These are phyloP conservation scores for Beta corolliflora DNA, from an alignment of 179 eudicot species.

Conservation along the genomic window DNA sequence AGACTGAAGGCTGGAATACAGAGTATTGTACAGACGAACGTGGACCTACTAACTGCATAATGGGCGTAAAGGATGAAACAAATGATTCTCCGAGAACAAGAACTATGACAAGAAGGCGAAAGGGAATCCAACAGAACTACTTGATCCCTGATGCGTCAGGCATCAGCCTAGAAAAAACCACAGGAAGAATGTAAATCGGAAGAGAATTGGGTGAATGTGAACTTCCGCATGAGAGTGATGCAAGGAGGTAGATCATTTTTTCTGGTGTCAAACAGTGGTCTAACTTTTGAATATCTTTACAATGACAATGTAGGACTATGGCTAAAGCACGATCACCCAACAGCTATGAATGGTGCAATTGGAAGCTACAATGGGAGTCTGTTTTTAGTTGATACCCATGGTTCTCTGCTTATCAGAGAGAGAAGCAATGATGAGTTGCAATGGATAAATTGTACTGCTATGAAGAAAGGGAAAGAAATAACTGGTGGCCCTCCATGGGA, in stretches of 20 bases:
- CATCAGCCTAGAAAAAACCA: slow-evolving; percentile 14
- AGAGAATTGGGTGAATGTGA: slow-evolving; percentile 39
- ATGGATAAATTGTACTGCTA: slow-evolving; percentile 81
- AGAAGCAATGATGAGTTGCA: slow-evolving; percentile 51
- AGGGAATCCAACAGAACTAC: slow-evolving; percentile 48
- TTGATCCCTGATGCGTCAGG: slow-evolving; percentile 32
- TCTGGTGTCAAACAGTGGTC: slow-evolving; percentile 48
- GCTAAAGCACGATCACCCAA: slow-evolving; percentile 70
- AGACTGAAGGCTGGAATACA: slow-evolving; percentile 92
- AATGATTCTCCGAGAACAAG: slow-evolving; percentile 36
- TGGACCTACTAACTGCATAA: slow-evolving; percentile 71
- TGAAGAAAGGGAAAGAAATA: slow-evolving; percentile 68
- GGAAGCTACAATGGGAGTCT: slow-evolving; percentile 81
- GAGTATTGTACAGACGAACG: slow-evolving; percentile 78
- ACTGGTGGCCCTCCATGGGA: slow-evolving; percentile 89
- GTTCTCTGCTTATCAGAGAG: slow-evolving; percentile 66
- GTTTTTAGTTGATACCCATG: slow-evolving; percentile 65
- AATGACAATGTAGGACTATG: slow-evolving; percentile 65
- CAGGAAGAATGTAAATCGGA: slow-evolving; percentile 32
- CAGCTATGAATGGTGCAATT: slow-evolving; percentile 53
- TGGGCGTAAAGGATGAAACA: slow-evolving; percentile 62
- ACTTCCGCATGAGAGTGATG: slow-evolving; percentile 61
- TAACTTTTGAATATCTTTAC: slow-evolving; percentile 61
- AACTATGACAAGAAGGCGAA: slow-evolving; percentile 48
- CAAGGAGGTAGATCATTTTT: slow-evolving; percentile 68